A percentile compares a stretch with the other conserved stretches of the same genome.
Conservation (phyloP, 2,329 filamentous ascomycete species). For the Sarocladium brachiariae region DNA sequence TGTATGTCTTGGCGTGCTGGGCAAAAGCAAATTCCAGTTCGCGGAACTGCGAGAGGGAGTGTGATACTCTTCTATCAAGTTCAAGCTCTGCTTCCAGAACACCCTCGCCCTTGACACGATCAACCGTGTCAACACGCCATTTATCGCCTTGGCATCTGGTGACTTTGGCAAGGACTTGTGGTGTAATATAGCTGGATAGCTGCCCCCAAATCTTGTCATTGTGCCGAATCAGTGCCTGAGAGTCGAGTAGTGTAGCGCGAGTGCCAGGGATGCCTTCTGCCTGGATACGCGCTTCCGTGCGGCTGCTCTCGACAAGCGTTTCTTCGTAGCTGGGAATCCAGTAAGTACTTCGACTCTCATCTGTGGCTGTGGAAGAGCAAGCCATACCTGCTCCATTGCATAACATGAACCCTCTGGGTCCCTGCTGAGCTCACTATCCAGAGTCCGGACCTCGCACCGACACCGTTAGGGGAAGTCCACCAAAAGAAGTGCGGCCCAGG, state of each 20-base stretch:
- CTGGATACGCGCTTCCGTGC: slow-evolving; percentile 38
- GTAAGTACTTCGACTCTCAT: background rate
- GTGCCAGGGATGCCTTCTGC: slow-evolving; percentile 27
- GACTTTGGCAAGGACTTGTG: slow-evolving; percentile 38
- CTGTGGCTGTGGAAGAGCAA: no score
- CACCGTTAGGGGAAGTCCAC: slow-evolving; percentile 41
- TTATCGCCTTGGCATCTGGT: slow-evolving; percentile 32
- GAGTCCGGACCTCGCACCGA: slow-evolving; percentile 47
- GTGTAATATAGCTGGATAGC: slow-evolving; percentile 42
- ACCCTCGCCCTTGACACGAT: slow-evolving; percentile 40
- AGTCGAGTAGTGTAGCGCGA: slow-evolving; percentile 13
- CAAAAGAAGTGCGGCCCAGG: slow-evolving; percentile 53
- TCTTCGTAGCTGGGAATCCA: slow-evolving; percentile 37
- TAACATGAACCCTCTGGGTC: slow-evolving; percentile 31
- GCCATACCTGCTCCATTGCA: slow-evolving; percentile 48
- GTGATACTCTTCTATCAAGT: slow-evolving; percentile 30
- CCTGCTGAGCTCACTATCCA: slow-evolving; percentile 40
- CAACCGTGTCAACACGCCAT: slow-evolving; percentile 49
- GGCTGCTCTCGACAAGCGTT: slow-evolving; percentile 41
- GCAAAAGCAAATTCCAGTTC: slow-evolving; percentile 43
- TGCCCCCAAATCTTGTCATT: slow-evolving; percentile 40
- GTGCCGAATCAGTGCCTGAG: slow-evolving; percentile 15
- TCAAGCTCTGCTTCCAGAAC: slow-evolving; percentile 30
- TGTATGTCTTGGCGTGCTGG: slow-evolving; percentile 35
- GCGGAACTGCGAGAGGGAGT: slow-evolving; percentile 24